Percentiles rank a stretch among this genome's conserved stretches.
phyloP scores from a whole-genome alignment of 1,139 yeast genomes.

The Taphrina communis region DNA sequence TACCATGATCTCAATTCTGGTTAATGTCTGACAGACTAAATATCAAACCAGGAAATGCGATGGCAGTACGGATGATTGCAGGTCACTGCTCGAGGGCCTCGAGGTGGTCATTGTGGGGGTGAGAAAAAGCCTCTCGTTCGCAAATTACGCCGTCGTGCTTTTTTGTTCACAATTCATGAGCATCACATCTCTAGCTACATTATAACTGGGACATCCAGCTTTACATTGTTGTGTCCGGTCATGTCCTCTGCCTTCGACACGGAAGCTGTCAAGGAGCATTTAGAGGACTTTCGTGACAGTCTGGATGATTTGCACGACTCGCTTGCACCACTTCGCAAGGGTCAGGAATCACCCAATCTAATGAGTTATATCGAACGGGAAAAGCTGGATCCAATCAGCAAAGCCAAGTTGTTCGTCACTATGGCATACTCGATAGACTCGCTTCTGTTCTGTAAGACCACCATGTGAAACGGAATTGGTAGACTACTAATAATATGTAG shows the following conservation, averaged over 20 bases:
- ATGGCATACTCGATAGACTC: constrained; percentile 40
- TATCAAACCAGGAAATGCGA: too few relatives aligned
- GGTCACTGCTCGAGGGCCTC: not conserved
- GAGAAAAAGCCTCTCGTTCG: not conserved
- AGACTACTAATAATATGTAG: not conserved
- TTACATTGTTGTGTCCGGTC: not conserved
- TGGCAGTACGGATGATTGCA: too few relatives aligned
- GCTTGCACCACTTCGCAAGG: constrained; percentile 18
- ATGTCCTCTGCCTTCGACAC: constrained; percentile 23
- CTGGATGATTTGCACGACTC: constrained; percentile 18
- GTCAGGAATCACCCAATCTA: not conserved
- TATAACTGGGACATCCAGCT: not conserved
- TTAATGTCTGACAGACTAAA: not conserved
- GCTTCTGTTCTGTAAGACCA: constrained; percentile 23
- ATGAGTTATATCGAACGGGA: not conserved
- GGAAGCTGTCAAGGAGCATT: constrained; percentile 28
- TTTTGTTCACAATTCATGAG: too few relatives aligned
- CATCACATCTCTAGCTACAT: too few relatives aligned
- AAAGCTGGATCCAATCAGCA: constrained; percentile 25
- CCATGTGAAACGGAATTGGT: too few relatives aligned
- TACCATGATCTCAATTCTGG: not conserved
- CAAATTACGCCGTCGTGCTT: too few relatives aligned
- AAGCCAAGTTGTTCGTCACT: constrained; percentile 38
- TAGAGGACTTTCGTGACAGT: constrained; percentile 24
- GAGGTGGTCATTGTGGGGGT: constrained; percentile 1